Percentiles rank a stretch among this genome's conserved stretches.
Conservation (phyloP, 2,329 filamentous ascomycete genomes). For the Penicillium sp. region DNA sequence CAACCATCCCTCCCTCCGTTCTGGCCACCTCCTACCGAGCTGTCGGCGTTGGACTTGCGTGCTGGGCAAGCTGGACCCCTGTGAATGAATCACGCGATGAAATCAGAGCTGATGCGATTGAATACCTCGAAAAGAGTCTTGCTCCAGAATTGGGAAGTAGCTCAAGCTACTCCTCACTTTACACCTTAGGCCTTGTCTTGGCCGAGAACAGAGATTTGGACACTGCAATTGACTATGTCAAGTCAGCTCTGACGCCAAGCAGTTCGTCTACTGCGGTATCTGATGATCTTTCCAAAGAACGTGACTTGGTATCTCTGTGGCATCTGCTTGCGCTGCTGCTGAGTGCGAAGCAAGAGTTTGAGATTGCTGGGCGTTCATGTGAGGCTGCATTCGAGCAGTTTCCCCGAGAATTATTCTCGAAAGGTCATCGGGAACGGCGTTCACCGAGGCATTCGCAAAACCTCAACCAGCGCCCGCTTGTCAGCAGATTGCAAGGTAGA, state of each 20-base stretch:
- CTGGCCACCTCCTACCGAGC: slow-evolving; percentile 76
- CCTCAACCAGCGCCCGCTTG: slow-evolving; percentile 49
- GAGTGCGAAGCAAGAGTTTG: slow-evolving; percentile 81
- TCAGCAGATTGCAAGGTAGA: slow-evolving; percentile 77
- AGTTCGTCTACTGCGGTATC: slow-evolving; percentile 29
- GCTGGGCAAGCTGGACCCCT: slow-evolving; percentile 81
- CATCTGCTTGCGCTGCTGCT: slow-evolving; percentile 84
- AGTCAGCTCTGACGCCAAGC: slow-evolving; percentile 67
- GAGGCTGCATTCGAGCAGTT: slow-evolving; percentile 92
- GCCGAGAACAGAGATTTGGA: slow-evolving; percentile 82
- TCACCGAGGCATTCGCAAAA: slow-evolving; percentile 29
- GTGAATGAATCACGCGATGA: slow-evolving; percentile 69
- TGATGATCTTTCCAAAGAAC: slow-evolving; percentile 34
- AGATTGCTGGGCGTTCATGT: slow-evolving; percentile 76
- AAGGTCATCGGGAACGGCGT: slow-evolving; percentile 59
- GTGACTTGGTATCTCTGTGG: slow-evolving; percentile 76
- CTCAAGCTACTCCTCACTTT: slow-evolving; percentile 73
- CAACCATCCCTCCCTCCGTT: slow-evolving; percentile 56
- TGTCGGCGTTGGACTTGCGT: slow-evolving; percentile 79
- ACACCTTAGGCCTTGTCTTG: slow-evolving; percentile 78
- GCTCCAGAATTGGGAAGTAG: slow-evolving; percentile 64
- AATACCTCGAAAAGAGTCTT: slow-evolving; percentile 71
- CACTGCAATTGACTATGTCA: slow-evolving; percentile 78
- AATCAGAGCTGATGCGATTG: slow-evolving; percentile 74
- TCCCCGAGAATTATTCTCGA: slow-evolving; percentile 67